Evolutionary conservation across 1,284 basidiomycete genomes (phyloP).

Genomic region (Leccinum pseudoinsigne): DNA sequence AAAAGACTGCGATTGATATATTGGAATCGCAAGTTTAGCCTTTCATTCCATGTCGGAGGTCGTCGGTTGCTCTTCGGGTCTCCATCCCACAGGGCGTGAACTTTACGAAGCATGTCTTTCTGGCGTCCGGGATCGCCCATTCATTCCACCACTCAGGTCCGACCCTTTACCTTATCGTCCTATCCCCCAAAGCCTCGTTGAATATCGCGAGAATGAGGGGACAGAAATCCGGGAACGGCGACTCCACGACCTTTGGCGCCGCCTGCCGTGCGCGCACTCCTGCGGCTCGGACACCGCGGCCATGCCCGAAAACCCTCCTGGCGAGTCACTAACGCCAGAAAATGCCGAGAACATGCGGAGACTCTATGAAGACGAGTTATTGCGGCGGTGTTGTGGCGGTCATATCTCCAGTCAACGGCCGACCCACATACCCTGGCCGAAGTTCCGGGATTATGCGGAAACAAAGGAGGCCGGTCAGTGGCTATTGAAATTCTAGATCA

Average conservation of each 20-base stretch:
- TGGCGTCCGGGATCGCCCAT: slow-evolving; percentile 53
- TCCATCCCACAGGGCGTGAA: slow-evolving; percentile 41
- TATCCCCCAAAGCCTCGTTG: slow-evolving; percentile 51
- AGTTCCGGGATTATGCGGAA: slow-evolving; percentile 77
- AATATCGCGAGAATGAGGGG: slow-evolving; percentile 67
- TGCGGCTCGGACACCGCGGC: slow-evolving; percentile 30
- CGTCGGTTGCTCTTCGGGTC: slow-evolving; percentile 18
- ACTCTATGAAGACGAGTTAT: slow-evolving; percentile 79
- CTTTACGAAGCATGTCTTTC: slow-evolving; percentile 51
- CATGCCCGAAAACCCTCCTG: slow-evolving; percentile 19
- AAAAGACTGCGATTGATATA: slow-evolving; percentile 18
- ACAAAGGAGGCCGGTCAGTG: slow-evolving; percentile 74
- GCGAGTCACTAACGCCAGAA: slow-evolving; percentile 56
- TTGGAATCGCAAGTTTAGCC: slow-evolving; percentile 20
- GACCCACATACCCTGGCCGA: slow-evolving; percentile 69
- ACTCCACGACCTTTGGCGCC: slow-evolving; percentile 61
- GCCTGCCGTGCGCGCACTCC: slow-evolving; percentile 43
- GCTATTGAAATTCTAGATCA: slow-evolving; percentile 18
- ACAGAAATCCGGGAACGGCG: slow-evolving; percentile 56
- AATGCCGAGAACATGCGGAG: slow-evolving; percentile 65
- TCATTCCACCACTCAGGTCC: slow-evolving; percentile 58
- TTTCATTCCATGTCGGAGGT: slow-evolving; percentile 29
- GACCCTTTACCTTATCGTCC: slow-evolving; percentile 45
- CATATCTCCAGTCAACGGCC: slow-evolving; percentile 45
- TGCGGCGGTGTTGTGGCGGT: slow-evolving; percentile 55